Percentiles rank a stretch among this genome's conserved stretches.
Conservation (phyloP, 208 protist species). For the Leishmania guyanensis region DNA sequence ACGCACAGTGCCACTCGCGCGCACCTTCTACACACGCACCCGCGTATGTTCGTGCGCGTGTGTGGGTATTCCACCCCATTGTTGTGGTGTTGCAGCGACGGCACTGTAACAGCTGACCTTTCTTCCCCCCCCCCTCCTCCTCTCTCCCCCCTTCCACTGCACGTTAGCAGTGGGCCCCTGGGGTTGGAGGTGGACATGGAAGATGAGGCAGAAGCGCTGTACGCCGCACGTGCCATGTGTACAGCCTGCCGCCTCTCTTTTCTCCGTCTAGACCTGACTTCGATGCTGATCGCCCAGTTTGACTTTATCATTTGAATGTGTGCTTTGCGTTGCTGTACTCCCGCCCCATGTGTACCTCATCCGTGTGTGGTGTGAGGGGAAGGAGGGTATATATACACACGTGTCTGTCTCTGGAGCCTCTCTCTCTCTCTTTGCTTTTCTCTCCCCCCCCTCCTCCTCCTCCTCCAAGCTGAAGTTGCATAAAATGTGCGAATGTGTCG, state of each 20-base stretch:
- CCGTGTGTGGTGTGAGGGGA: no score
- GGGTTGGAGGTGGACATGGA: not conserved
- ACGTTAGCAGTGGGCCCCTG: not conserved
- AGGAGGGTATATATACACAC: not conserved
- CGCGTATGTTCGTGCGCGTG: not conserved
- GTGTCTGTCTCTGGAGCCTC: not conserved
- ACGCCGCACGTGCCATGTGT: no score
- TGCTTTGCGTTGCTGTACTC: not conserved
- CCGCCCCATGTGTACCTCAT: not conserved
- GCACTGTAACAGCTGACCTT: not conserved
- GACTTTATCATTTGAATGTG: no score
- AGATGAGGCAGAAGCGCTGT: not conserved
- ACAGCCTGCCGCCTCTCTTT: no score
- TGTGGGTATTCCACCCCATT: not conserved
- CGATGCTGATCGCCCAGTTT: no score
- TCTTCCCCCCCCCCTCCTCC: no score
- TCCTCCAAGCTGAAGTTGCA: not conserved
- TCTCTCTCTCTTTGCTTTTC: not conserved
- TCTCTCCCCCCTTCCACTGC: not conserved
- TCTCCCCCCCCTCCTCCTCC: not conserved
- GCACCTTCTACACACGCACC: not conserved
- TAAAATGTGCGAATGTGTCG: not conserved
- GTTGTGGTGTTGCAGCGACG: not conserved
- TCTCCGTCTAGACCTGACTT: not conserved
- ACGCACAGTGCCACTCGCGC: not conserved